Evolutionary conservation across 2,329 filamentous ascomycete species (phyloP).

Genomic region (Claviceps cyperi): DNA sequence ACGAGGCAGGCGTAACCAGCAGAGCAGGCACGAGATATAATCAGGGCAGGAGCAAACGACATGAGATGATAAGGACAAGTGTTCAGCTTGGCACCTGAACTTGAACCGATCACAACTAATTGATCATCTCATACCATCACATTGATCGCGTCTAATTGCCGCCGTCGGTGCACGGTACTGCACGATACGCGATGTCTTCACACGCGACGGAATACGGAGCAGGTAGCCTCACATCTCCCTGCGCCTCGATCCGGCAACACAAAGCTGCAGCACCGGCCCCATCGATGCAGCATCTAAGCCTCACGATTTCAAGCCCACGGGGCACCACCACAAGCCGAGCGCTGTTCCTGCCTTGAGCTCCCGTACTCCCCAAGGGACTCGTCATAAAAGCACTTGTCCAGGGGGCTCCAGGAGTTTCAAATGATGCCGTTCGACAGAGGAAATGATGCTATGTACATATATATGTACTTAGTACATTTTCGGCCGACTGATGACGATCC

Average conservation of each 20-base stretch:
- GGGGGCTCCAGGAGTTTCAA: not conserved
- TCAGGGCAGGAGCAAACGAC: too few species aligned
- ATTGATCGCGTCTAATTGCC: not conserved
- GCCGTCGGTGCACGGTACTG: not conserved
- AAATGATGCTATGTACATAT: too few species aligned
- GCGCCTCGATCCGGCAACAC: not conserved
- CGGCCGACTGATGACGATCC: not conserved
- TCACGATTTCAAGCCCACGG: not conserved
- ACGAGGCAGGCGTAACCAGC: slow-evolving; percentile 1
- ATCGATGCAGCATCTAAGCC: not conserved
- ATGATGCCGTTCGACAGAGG: not conserved
- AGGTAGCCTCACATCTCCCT: not conserved
- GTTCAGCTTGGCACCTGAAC: not conserved
- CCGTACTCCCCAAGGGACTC: not conserved
- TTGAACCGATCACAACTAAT: not conserved
- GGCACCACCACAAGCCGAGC: not conserved
- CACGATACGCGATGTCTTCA: not conserved
- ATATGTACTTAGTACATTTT: not conserved
- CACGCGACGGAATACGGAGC: not conserved
- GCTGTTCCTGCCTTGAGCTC: not conserved
- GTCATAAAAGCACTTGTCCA: not conserved
- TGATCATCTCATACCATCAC: not conserved
- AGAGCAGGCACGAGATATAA: not conserved
- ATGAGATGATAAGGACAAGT: too few species aligned
- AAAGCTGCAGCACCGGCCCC: not conserved